These are phyloP conservation scores for Ophiocordyceps sinensis DNA, from an alignment of 2,329 filamentous ascomycete species.

Conservation along the genomic window DNA sequence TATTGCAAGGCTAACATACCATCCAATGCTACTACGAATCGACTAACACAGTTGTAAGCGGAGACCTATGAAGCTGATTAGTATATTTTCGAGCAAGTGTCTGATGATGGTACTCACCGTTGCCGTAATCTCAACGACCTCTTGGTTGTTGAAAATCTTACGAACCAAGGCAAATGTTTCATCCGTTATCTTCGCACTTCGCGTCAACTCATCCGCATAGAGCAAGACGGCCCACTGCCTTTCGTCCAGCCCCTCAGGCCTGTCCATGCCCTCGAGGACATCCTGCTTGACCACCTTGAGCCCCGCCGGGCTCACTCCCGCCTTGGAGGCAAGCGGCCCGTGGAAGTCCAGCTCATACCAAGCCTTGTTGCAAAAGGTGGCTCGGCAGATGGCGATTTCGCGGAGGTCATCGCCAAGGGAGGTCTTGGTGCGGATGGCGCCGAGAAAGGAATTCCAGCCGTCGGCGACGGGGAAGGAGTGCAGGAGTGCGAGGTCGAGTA, in stretches of 20 bases:
- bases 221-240: conserved; percentile 54
- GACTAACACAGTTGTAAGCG: conserved; percentile 73
- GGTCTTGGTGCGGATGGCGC: conserved; percentile 43
- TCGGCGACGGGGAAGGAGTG: conserved; percentile 62
- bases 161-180: conserved; percentile 51
- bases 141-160: conserved; percentile 47
- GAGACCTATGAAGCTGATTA: conserved; percentile 33
- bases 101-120: conserved; percentile 39
- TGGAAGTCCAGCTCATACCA: conserved; percentile 82
- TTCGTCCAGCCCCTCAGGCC: conserved; percentile 30
- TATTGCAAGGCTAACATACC: conserved; percentile 31
- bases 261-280: conserved; percentile 8
- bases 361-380: conserved; percentile 65
- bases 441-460: conserved; percentile 60
- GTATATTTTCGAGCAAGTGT: not conserved
- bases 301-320: conserved; percentile 39
- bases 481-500: conserved; percentile 62
- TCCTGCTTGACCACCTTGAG: conserved; percentile 29
- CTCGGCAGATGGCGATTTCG: conserved; percentile 67
- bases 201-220: conserved; percentile 80
- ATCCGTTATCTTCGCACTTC: conserved; percentile 54
- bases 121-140: conserved; percentile 69
- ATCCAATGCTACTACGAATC: conserved; percentile 71
- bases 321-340: conserved; percentile 48
- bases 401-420: conserved; percentile 40